A percentile compares a stretch with the other conserved stretches of the same genome.
These are phyloP conservation scores for Penicillium sp. DNA, from an alignment of 2,329 filamentous ascomycete genomes.

Conservation along the genomic window DNA sequence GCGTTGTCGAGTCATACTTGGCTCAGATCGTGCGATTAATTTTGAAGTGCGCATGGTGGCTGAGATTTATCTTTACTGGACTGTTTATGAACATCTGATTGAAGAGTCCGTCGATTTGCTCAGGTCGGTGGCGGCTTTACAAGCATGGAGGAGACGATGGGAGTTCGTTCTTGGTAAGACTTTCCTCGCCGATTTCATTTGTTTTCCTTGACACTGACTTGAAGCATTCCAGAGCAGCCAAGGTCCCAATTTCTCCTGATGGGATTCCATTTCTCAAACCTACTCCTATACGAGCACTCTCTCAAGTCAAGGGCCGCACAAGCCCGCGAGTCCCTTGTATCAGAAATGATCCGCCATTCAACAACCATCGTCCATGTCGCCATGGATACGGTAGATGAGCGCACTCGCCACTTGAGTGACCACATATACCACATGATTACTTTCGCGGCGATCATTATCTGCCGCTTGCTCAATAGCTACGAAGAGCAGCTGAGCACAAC, in stretches of 20 bases:
- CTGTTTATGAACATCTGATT: constrained; percentile 42
- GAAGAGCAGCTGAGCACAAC: constrained; percentile 32
- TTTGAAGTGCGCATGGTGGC: constrained; percentile 50
- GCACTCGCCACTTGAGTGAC: constrained; percentile 46
- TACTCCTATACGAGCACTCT: constrained; percentile 41
- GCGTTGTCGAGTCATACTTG: constrained; percentile 37
- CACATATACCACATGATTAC: constrained; percentile 51
- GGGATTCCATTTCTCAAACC: constrained; percentile 48
- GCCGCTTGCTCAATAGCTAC: constrained; percentile 39
- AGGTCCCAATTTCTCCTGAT: constrained; percentile 48
- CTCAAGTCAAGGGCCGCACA: constrained; percentile 37
- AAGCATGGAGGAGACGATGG: constrained; percentile 43
- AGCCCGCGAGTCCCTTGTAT: constrained; percentile 36
- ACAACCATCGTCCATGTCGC: constrained; percentile 42
- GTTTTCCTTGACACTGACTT: background rate
- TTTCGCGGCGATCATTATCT: constrained; percentile 38
- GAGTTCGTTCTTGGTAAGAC: constrained; percentile 38
- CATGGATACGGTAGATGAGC: constrained; percentile 46
- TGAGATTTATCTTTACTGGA: constrained; percentile 48
- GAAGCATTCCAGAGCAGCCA: constrained; percentile 36
- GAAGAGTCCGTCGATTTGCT: constrained; percentile 31
- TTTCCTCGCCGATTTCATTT: too few species aligned
- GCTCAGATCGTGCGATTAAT: constrained; percentile 42
- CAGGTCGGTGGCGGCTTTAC: constrained; percentile 34
- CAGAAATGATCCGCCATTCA: constrained; percentile 45